Base-by-base conservation (phyloP, 1,284 basidiomycete species). In the Cryptococcus sp. region DNA sequence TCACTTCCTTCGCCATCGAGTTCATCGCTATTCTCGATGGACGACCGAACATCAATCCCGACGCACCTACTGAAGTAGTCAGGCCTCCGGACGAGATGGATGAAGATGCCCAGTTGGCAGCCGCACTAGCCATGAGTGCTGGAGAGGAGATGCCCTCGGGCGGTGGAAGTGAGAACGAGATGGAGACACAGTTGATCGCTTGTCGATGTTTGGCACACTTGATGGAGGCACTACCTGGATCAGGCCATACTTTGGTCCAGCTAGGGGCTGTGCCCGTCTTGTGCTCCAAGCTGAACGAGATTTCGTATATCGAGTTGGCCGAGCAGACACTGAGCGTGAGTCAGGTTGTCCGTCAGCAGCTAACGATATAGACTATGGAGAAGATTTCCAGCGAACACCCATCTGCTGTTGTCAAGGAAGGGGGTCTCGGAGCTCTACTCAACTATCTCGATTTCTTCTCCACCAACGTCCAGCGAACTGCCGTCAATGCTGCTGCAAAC, bases 381-480 rank as follows among this genome's bases (percentile, higher is more conserved):
- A 97, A 97, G 78, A 92, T 97, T 42, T 93, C 91, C 1, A 89
- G 92, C 70, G 93, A 96, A 73, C 91, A 91, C 63, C 92, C 93
- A 1, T 88, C 87, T 54, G 84, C 91, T 11, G 94, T 97, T 61
- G 91, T 96, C 18, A 85, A 90, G 47, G 92, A 96, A 77, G 90
- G 89, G 48, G 93, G 93, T 37, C 80, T 97, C 18, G 83, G 87
- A 21, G 92, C 92, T 18, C 78, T 97, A 31, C 82, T 97, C 62
- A 91, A 89, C 70, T 96, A 87, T 75, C 84, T 97, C 58, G 92
- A 96, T 70, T 97, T 97, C 78, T 96, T 97, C 77, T 92, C 90
- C 11, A 96, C 92, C 60, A 89, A 91, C 44, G 91, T 96, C 7
- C 93, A 97, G 72, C 83, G 93, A 49, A 96, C 91, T 0, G 93